Base-by-base conservation (phyloP, 768 basidiomycete genomes). In the Tephrocybe sp. region DNA sequence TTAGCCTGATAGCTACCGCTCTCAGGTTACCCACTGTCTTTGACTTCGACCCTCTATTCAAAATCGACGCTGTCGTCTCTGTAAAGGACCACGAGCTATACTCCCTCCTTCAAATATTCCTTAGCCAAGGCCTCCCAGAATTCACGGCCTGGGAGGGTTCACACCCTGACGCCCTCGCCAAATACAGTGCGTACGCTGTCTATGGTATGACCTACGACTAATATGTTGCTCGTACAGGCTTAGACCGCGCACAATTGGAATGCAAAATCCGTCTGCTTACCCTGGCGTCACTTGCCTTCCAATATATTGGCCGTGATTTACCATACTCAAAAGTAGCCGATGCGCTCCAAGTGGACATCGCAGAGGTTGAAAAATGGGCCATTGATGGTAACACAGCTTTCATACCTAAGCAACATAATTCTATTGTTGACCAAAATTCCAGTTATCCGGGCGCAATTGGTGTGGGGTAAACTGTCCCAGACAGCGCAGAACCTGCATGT, bases 401-500 rank as follows among this genome's bases (percentile, higher is more conserved):
- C 37, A 3, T 25, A 28, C 37, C 4, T 26, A 26, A 18, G 41
- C 40, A 23, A 49, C 53, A 21, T n/a, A n/a, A n/a, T n/a, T 49
- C 32, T 34, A 44, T 38, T 33, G 50, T 50, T 48, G 28, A 43
- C 42, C 14, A n/a, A 9, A 34, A 32, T 45, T 41, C 12, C 58
- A 93, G 92, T 87, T 50, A 92, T 94, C 58, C 88, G 92, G 48
- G 79, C 84, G 2, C 85, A 87, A 23, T 79, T 94, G 39, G 65
- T 93, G 26, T 81, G 84, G 45, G 93, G 88, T 32, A 93, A 90
- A 66, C 84, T 95, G 43, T 89, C 90, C 1, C 93, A 95, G 64
- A 82, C 84, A 1, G 77, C 83, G 8, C 85, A 89, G 60, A 83
- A 81, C 42, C 69, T 94, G 33, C 84, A 83, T 56, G 78, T 94